A percentile compares a stretch with the other conserved stretches of the same genome.
Conservation (phyloP, 352 stramenopile species). For the Pythium aristosporum region DNA sequence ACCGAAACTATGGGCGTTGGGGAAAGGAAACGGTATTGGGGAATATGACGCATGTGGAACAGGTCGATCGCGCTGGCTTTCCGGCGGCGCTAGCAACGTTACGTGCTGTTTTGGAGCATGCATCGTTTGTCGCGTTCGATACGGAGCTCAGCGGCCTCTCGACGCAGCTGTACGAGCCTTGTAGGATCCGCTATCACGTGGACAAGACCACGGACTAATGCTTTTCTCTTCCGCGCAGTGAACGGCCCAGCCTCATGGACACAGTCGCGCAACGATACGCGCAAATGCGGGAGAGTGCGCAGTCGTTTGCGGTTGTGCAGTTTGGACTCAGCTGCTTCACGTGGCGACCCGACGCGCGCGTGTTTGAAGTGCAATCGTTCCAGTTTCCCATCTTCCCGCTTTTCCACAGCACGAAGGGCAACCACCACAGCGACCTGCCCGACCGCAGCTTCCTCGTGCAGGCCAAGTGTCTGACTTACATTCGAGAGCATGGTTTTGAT, state of each 20-base stretch:
- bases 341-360: conserved; percentile 38
- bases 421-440: conserved; percentile 17
- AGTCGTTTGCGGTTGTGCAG: conserved; percentile 70
- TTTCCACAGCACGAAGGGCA: conserved; percentile 23
- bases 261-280: conserved; percentile 64
- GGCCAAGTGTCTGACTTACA: conserved; percentile 74
- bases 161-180: conserved; percentile 47
- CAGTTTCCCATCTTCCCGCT: conserved; percentile 78
- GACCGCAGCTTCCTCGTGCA: conserved; percentile 69
- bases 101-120: conserved; percentile 16
- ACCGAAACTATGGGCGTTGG: neutral
- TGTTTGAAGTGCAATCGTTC: conserved; percentile 61
- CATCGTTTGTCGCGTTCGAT: conserved; percentile 73
- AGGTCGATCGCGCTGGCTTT: conserved; percentile 15
- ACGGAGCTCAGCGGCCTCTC: conserved; percentile 77
- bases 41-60: conserved; percentile 20
- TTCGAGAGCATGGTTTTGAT: conserved; percentile 76
- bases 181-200: neutral
- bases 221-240: conserved; percentile 15
- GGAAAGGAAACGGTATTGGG: neutral
- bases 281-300: conserved; percentile 51
- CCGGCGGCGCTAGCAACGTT: conserved; percentile 9
- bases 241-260: conserved; percentile 68
- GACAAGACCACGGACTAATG: neutral
- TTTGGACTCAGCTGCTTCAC: conserved; percentile 73